Base-by-base conservation (phyloP, 345 rosid species). In the Salix koriyanagi region DNA sequence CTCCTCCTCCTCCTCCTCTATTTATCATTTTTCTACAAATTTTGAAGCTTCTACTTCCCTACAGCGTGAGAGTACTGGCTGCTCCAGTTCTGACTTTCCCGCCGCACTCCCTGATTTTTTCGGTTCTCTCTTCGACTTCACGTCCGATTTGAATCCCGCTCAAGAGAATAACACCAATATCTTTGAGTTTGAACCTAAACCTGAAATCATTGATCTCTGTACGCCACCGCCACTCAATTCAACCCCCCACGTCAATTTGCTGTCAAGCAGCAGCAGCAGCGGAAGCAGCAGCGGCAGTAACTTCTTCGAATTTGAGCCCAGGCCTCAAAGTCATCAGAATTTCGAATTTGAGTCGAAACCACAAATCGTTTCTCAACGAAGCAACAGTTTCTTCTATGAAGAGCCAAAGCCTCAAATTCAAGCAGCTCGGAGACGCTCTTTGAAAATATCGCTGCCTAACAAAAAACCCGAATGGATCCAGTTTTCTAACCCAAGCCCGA, bases 361-460 rank as follows among this genome's bases (percentile, higher is more conserved):
- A 58, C 39, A 67, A 36, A 42, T 39, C 26, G 26, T 42, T n/a
- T 7, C 44, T 41, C 46, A 70, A n/a, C n/a, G 77, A 11, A 50
- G 25, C 69, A 41, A 26, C 15, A 61, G 12, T 26, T 18, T 67
- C 64, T 67, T 80, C 3, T 67, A 85, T n/a, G 79, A 83, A 37
- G 79, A 80, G 73, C 30, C 84, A 7, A 82, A 74, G n/a, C 74
- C 86, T 58, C 65, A 67, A 36, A 10, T 26, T 37, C 52, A 36
- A 7, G 4, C 25, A 64, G 23, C 65, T 15, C 69, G 76, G 34
- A 74, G 42, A 15, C 60, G 61, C 15, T 41, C 86, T 26, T 75
- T 91, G 60, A 83, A 88, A 73, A 81, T 92, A 75, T 83, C 90
- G 2, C 75, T 83, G 1, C 98, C 94, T 4, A 75, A 54, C 11